Base-by-base conservation (phyloP, 1,284 basidiomycete species). In the Ganoderma meredithae region DNA sequence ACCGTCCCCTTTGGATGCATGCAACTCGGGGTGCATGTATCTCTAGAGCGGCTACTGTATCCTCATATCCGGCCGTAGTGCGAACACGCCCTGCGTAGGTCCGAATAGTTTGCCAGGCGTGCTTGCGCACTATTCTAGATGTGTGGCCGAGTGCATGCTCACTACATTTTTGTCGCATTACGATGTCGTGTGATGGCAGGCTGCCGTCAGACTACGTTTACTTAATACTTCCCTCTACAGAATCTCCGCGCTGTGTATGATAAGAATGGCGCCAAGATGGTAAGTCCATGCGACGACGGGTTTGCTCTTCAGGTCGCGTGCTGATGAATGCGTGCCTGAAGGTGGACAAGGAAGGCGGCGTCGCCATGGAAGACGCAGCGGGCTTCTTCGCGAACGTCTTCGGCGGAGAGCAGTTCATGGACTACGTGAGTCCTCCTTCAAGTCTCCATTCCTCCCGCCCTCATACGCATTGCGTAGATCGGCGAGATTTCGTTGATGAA, bases 401-500 rank as follows among this genome's bases (percentile, higher is more conserved):
- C 79, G 95, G 95, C 65, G 95, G 95, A 53, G 95, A 96, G 77
- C 86, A 90, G 64, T 95, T 95, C 79, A 83, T 84, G 69, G 94
- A 96, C 78, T 95, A 95, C 76, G 94, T 96, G 78, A 79, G 94
- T 86, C 2, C 31, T 39, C 62, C 31, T 43, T 52, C 25, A 55
- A 53, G 3, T 53, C 15, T 7, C 4, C 22, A 19, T 22, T 27
- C 10, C 47, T 7, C 47, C 15, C 1, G 25, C 4, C 52, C 8
- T 47, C 9, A 47, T 9, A 4, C 44, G 8, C 44, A 47, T 10
- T 47, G 6, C 40, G 49, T 76, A 96, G 93, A 96, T 97, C 72
- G 95, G 95, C 67, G 95, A 97, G 82, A 96, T 97, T 63, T 93
- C 94, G 3, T 85, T 97, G 61, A 94, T 97, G 90, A 96, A 96